Evolutionary conservation across 2,329 filamentous ascomycete species (phyloP).

Genomic region (Fulvia fulva): DNA sequence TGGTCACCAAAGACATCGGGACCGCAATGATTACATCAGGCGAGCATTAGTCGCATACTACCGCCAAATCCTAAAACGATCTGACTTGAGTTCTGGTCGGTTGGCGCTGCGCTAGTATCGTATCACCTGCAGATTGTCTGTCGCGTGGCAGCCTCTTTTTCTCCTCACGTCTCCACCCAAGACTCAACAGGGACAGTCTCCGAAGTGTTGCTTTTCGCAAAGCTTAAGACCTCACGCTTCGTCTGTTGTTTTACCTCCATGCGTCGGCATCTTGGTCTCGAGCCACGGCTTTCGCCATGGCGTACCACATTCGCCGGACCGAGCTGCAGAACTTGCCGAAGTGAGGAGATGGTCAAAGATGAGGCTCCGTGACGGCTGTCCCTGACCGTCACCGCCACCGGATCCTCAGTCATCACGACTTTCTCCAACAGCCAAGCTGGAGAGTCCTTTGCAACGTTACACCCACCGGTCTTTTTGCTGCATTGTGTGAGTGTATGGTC

Average conservation of each 20-base stretch:
- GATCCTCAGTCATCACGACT: background rate
- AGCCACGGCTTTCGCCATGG: background rate
- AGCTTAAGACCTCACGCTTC: background rate
- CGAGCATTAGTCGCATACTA: too few species aligned
- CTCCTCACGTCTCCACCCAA: background rate
- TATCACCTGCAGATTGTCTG: conserved; percentile 3
- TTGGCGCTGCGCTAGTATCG: conserved; percentile 6
- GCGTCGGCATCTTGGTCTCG: background rate
- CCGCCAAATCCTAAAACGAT: too few species aligned
- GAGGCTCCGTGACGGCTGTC: background rate
- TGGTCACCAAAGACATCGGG: background rate
- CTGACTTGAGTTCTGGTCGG: background rate
- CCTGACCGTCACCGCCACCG: background rate
- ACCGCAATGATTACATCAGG: too few species aligned
- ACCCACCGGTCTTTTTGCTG: too few species aligned
- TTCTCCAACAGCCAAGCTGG: too few species aligned
- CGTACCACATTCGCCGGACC: conserved; percentile 5
- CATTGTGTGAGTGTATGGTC: background rate
- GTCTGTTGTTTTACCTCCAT: background rate
- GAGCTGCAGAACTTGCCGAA: background rate
- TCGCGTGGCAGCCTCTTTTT: conserved; percentile 10
- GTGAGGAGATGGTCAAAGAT: background rate
- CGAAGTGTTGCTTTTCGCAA: background rate
- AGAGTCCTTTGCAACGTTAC: too few species aligned
- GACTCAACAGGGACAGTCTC: background rate